Evolutionary conservation across 2,329 filamentous ascomycete genomes (phyloP), one percentile per base, ranked within the genome.

Genomic region (Sporothrix globosa): DNA sequence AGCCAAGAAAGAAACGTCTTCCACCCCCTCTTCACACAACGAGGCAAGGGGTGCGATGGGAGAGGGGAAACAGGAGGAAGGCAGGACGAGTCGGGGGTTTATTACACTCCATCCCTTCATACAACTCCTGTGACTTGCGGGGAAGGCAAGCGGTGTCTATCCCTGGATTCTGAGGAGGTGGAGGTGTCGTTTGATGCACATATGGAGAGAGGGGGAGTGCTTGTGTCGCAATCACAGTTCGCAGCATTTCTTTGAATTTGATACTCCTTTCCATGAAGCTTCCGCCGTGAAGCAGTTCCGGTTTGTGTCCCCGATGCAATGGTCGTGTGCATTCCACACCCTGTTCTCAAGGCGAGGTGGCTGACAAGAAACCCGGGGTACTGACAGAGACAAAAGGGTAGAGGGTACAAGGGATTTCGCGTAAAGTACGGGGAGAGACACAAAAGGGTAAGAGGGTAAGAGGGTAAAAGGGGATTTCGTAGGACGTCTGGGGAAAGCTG

Each of bases 351-450:
- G 2, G 39, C 14, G n/a, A 65, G 44, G 61, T 34, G 61, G 61
- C 44, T 50, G 21, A 50, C 61, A 34, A 34, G 13, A 34, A 63
- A 65, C 24, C 61, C n/a, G 44, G 61, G 61, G 61, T 65, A 65
- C 44, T 19, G 24, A 27, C 41, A 9, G 7, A 34, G 34, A 34
- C 34, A 34, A 34, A 34, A 34, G 34, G 34, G 34, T 34, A 34
- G 19, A 44, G 56, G 56, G n/a, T 24, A 61, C 41, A 44, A 61
- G 34, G 58, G 27, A 24, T 46, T 10, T 11, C 13, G 41, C 27
- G 27, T 30, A 3, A 30, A 30, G 27, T 4, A 30, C 27, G 27
- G 27, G 27, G 27, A 30, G 27, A 34, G 7, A 34, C 5, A 34
- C 34, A 34, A 34, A 34, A 34, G 34, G 34, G 34, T 34, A 34